Base-by-base conservation (phyloP, 768 basidiomycete species). In the Cantharellus cinnabarinus region DNA sequence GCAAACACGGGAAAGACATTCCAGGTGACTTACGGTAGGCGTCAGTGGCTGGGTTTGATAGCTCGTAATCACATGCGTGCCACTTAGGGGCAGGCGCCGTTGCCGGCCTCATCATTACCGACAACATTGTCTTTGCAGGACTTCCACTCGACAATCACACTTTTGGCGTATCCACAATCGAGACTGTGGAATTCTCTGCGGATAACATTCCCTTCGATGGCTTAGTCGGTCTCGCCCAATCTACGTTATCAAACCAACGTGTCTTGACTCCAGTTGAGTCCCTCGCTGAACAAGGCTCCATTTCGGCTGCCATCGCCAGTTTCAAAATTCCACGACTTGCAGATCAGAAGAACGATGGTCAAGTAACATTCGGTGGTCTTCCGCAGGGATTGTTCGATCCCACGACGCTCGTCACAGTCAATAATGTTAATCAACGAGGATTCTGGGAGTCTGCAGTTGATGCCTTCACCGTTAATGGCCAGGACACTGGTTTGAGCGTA, bases 361-460 rank as follows among this genome's bases (percentile, higher is more conserved):
- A 87, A 70, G 76, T 90, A 60, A 87, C 87, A 4, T 85, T 91
- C 62, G 89, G 88, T 41, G 82, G 76, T 7, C 74, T 88, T 10
- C 10, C 7, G 10, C 7, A 70, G 4, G 72, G 76, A 62, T 87
- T 89, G 69, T 85, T 87, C 67, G 75, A 81, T 63, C 59, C 74
- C 3, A 61, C 65, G 15, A 81, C 84, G 2, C 72, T 85, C 42
- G 73, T 77, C 50, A 79, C 77, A 0, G 59, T 88, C 56, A 64
- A 69, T 58, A 88, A 86, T 64, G 77, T 85, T 67, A 85, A 78
- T 69, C 52, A 62, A 3, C 62, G 73, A 35, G 86, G 87, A 42
- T 91, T 89, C 73, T 91, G 89, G 89, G 84, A 89, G 72, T 81
- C 74, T 14, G 70, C 70, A 4, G 68, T 90, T 67, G 77, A 78